phyloP scores from a whole-genome alignment of 768 basidiomycete species.

The Pulveroboletus sp. region DNA sequence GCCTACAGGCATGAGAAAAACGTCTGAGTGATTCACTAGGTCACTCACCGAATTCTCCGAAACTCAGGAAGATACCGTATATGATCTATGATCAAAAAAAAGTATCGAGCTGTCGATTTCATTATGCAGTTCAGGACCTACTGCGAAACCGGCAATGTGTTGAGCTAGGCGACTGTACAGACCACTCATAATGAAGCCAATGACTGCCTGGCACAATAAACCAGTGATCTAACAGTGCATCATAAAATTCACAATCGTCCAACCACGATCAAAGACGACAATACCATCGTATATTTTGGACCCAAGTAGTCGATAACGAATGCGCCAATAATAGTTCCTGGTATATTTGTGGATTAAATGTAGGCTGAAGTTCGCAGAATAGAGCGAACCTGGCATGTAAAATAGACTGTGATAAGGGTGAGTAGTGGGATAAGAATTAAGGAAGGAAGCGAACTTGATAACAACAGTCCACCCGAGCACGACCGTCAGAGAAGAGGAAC shows the following conservation, averaged over 20 bases:
- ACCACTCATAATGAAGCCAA: conserved; percentile 91
- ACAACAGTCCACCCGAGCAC: conserved; percentile 84
- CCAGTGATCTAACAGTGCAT: conserved; percentile 50
- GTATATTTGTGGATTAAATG: conserved; percentile 3
- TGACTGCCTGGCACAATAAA: conserved; percentile 59
- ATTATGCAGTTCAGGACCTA: conserved; percentile 27
- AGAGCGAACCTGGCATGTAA: conserved; percentile 52
- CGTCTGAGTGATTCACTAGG: neutral
- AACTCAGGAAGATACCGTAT: conserved; percentile 86
- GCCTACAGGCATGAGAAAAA: conserved; percentile 32
- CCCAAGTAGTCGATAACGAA: conserved; percentile 73
- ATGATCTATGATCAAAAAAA: conserved; percentile 46
- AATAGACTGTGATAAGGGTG: conserved; percentile 40
- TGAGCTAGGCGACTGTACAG: conserved; percentile 57
- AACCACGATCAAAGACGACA: neutral
- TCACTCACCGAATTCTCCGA: conserved; percentile 73
- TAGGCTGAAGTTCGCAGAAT: neutral
- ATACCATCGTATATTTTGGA: conserved; percentile 71
- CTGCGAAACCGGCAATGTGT: conserved; percentile 73
- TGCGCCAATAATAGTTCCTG: conserved; percentile 64
- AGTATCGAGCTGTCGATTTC: neutral
- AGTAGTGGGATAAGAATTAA: neutral
- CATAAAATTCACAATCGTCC: neutral
- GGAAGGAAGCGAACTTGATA: conserved; percentile 55
- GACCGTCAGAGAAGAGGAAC: conserved; percentile 44